Percentiles rank a stretch among this genome's conserved stretches.
Conservation (phyloP, 2,329 filamentous ascomycete species). For the Diaporthe australafricana region DNA sequence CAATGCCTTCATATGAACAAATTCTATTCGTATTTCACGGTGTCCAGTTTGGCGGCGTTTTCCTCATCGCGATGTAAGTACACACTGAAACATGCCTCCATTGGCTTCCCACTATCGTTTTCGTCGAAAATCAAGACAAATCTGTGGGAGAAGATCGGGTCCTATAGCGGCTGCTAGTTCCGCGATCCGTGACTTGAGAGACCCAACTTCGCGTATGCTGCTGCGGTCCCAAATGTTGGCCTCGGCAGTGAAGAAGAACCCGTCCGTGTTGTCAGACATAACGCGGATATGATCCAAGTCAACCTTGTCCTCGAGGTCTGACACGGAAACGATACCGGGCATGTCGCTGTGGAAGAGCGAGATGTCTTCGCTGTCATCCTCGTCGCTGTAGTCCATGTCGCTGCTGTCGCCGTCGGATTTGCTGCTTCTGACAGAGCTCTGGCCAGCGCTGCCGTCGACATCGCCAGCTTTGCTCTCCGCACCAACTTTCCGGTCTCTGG, state of each 20-base stretch:
- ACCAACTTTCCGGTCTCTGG: slow-evolving; percentile 43
- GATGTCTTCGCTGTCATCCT: slow-evolving; percentile 40
- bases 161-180: slow-evolving; percentile 77
- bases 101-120: slow-evolving; percentile 20
- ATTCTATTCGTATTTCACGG: no score
- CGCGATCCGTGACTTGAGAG: slow-evolving; percentile 72
- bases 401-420: slow-evolving; percentile 39
- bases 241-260: slow-evolving; percentile 59
- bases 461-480: slow-evolving; percentile 42
- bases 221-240: slow-evolving; percentile 70
- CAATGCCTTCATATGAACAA: no score
- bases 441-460: background rate
- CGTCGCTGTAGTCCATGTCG: slow-evolving; percentile 30
- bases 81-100: background rate
- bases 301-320: slow-evolving; percentile 61
- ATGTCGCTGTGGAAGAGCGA: slow-evolving; percentile 71
- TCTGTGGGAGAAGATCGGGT: slow-evolving; percentile 63
- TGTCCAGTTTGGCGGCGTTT: background rate
- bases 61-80: no score
- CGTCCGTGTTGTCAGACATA: slow-evolving; percentile 53
- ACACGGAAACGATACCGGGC: slow-evolving; percentile 72
- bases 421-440: slow-evolving; percentile 42
- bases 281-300: slow-evolving; percentile 71
- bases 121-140: slow-evolving; percentile 68
- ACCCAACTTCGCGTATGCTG: slow-evolving; percentile 59